Percentiles rank a stretch among this genome's conserved stretches.
Conservation (phyloP, 352 stramenopile species). For the Phytophthora macrochlamydospora region DNA sequence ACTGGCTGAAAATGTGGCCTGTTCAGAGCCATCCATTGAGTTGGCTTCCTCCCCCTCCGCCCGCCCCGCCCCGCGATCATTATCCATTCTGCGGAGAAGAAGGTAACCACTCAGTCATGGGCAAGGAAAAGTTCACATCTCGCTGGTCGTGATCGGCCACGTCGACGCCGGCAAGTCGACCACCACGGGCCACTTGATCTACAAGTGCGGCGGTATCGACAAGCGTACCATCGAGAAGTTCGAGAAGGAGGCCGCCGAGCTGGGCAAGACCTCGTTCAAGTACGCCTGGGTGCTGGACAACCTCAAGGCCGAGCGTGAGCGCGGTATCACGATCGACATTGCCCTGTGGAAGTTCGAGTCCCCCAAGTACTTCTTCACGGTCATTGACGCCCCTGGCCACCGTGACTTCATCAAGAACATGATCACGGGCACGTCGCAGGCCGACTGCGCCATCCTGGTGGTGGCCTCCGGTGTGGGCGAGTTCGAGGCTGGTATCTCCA, state of each 20-base stretch:
- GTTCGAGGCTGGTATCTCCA: constrained; percentile 96
- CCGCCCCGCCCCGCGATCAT: constrained; percentile 30
- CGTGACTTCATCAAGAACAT: constrained; percentile 99
- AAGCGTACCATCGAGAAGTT: constrained; percentile 99
- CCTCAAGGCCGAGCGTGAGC: constrained; percentile 97
- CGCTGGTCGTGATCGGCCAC: constrained; percentile 96
- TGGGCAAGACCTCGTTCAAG: constrained; percentile 98
- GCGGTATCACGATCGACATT: constrained; percentile 98
- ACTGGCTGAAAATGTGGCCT: background rate
- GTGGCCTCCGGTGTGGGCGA: constrained; percentile 91
- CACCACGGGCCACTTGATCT: constrained; percentile 98
- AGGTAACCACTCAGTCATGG: constrained; percentile 40
- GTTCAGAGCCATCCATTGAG: constrained; percentile 45
- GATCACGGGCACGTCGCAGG: constrained; percentile 98
- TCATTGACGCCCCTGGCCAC: constrained; percentile 98
- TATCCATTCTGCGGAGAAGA: constrained; percentile 55
- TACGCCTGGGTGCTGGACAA: constrained; percentile 99
- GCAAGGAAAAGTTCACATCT: constrained; percentile 90
- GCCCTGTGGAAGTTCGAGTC: constrained; percentile 98
- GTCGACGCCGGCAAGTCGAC: constrained; percentile 99
- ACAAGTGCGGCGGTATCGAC: constrained; percentile 99
- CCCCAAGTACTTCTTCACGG: constrained; percentile 96
- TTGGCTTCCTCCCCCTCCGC: background rate
- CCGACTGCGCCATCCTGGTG: constrained; percentile 97
- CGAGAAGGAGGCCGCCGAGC: constrained; percentile 96